Evolutionary conservation across 257 asterid species (phyloP), one percentile per base, ranked within the genome.

Genomic region (Solanum pinnatisectum): DNA sequence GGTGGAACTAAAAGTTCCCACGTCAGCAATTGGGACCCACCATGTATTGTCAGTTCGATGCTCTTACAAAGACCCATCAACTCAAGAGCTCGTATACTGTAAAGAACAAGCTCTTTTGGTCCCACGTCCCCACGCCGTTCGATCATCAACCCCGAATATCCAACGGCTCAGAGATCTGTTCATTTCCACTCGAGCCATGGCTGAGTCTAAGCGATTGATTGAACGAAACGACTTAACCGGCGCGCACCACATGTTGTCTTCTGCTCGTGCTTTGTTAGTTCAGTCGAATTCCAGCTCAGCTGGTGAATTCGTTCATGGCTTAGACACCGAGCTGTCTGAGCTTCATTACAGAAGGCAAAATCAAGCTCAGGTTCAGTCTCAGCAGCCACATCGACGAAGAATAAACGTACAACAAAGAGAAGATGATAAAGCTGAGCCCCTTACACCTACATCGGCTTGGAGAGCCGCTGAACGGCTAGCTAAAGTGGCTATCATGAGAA

Each of bases 381-480:
- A n/a, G 23, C 87, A 67, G 39, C 91, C 81, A 35, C 92, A 71
- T 1, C 84, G 90, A 46, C 90, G 91, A 56, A 65, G 94, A 76
- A 90, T 89, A 87, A 87, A 83, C 72, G 37, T 49, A 59, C 89
- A 88, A 30, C 89, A 90, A 37, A 89, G 90, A 35, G 86, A 89
- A 6, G 96, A 92, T 0, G 96, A 90, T 10, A 94, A 94, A 84
- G 89, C 92, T 33, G 99, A 97, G 95, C 98, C 96, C 87, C 93
- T 95, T 2, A 96, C 99, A 88, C 99, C 99, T 67, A 96, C 98
- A 8, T 98, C 99, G 90, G 99, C 99, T 86, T 98, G 99, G 99
- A 94, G 96, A 88, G 98, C 99, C 35, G 99, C 99, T 71, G 99
- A 98, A 89, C 94, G 98, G 91, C 93, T 98, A 39, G 99, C 99